Evolutionary conservation across 441 rosid species (phyloP).

Genomic region (Adansonia madagascariensis): DNA sequence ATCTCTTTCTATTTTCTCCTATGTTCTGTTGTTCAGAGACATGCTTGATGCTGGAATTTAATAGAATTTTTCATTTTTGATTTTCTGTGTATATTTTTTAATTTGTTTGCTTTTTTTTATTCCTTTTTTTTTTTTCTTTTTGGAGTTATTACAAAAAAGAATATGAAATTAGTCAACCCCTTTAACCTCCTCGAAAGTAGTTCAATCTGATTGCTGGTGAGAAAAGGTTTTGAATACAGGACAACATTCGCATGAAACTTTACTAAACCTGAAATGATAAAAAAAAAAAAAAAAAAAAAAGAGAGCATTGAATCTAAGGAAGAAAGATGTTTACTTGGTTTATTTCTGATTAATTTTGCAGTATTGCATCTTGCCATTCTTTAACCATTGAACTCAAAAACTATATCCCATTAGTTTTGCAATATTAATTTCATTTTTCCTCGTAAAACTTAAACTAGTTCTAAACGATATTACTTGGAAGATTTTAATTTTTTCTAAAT

Average conservation of each 20-base stretch:
- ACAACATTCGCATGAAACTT: not conserved
- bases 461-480: not conserved
- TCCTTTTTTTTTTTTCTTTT: too few species aligned
- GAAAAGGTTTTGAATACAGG: not conserved
- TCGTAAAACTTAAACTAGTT: not conserved
- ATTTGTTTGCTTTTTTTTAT: not conserved
- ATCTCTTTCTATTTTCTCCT: conserved; percentile 43
- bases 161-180: not conserved
- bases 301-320: not conserved
- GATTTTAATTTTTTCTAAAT: too few species aligned
- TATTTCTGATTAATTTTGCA: not conserved
- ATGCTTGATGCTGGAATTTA: conserved; percentile 4
- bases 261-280: not conserved
- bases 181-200: not conserved
- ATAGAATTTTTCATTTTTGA: not conserved
- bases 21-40: conserved; percentile 38
- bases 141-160: not conserved
- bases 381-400: too few species aligned
- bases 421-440: not conserved
- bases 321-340: not conserved
- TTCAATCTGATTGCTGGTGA: not conserved
- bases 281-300: not conserved
- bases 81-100: not conserved
- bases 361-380: too few species aligned
- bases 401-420: too few species aligned